Percentiles rank a stretch among this genome's conserved stretches.
Evolutionary conservation across 768 basidiomycete species (phyloP).

Genomic region (Serendipita sp.): DNA sequence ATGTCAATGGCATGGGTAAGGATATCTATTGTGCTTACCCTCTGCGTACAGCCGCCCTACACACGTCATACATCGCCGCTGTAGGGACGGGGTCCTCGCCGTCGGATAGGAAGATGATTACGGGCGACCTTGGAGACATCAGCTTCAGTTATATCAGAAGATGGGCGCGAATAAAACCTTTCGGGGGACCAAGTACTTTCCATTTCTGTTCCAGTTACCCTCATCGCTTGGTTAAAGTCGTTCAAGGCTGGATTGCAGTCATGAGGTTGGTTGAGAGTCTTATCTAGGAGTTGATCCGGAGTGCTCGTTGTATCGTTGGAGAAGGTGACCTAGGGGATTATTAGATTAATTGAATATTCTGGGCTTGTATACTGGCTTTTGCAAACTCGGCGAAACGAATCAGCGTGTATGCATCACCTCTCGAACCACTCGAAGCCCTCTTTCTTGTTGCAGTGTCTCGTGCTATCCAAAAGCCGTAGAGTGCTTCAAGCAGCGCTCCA

Average conservation of each 20-base stretch:
- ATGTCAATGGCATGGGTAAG: neutral
- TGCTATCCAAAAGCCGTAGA: slow-evolving; percentile 41
- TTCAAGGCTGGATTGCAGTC: neutral
- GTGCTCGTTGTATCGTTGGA: neutral
- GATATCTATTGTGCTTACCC: neutral
- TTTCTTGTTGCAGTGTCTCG: slow-evolving; percentile 26
- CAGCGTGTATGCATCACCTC: neutral
- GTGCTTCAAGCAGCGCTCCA: slow-evolving; percentile 43
- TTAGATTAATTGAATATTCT: neutral
- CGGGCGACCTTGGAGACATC: neutral
- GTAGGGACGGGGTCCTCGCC: neutral
- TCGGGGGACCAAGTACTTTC: neutral
- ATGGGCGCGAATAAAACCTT: neutral
- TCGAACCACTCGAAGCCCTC: neutral
- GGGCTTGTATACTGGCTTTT: neutral
- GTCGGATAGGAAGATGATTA: neutral
- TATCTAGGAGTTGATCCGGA: neutral
- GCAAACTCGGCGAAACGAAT: neutral
- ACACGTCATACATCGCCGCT: neutral
- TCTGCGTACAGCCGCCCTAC: neutral
- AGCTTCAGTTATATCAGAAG: neutral
- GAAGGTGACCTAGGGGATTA: neutral
- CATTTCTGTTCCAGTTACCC: neutral
- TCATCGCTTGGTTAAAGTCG: neutral
- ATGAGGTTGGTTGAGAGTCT: neutral